These are phyloP conservation scores for Cladosporium sp. DNA, from an alignment of 2,329 filamentous ascomycete species.

Conservation along the genomic window DNA sequence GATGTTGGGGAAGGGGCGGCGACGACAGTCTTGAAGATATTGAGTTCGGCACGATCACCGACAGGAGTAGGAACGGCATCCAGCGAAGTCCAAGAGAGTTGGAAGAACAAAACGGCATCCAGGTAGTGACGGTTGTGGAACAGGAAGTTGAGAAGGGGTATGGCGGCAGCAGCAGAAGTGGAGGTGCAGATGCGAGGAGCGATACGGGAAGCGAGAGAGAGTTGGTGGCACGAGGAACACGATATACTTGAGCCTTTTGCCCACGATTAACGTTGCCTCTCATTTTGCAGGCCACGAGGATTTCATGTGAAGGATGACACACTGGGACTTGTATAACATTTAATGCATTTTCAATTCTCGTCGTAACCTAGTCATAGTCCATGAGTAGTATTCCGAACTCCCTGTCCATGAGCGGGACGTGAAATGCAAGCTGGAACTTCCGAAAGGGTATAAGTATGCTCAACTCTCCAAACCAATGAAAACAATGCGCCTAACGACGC, in stretches of 20 bases:
- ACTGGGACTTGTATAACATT: no score
- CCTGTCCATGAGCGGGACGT: no score
- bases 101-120: conserved; percentile 20
- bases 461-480: no score
- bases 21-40: conserved; percentile 3
- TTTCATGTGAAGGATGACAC: no score
- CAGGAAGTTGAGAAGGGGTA: conserved; percentile 16
- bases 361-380: no score
- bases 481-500: no score
- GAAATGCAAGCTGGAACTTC: no score
- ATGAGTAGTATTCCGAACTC: no score
- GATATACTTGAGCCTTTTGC: neutral
- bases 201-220: conserved; percentile 14
- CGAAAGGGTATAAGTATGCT: no score
- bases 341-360: no score
- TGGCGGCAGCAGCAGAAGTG: neutral
- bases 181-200: conserved; percentile 5
- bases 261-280: no score
- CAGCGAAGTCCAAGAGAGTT: neutral
- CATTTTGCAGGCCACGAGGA: no score
- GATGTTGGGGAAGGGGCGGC: neutral
- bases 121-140: conserved; percentile 19
- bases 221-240: neutral
- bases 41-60: neutral
- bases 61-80: neutral